phyloP scores from a whole-genome alignment of 2,329 filamentous ascomycete genomes.

The Calonectria honghensis region DNA sequence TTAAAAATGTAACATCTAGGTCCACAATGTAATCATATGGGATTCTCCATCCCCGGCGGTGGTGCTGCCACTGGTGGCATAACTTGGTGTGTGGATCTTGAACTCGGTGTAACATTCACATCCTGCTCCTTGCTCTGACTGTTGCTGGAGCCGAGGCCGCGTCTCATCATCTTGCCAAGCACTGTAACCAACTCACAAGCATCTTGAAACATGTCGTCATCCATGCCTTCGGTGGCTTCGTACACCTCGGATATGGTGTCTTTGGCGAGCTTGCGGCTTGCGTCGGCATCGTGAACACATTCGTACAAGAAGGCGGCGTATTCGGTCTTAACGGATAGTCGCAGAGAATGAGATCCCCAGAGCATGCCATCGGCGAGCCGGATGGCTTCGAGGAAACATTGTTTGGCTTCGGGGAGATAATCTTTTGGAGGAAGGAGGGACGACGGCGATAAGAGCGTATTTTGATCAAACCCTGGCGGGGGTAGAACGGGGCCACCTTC shows the following conservation, averaged over 20 bases:
- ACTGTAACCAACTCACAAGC: conserved; percentile 91
- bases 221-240: conserved; percentile 92
- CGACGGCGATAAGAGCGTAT: conserved; percentile 71
- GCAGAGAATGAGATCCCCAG: conserved; percentile 91
- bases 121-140: conserved; percentile 56
- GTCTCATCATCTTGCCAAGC: conserved; percentile 91
- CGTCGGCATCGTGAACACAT: conserved; percentile 88
- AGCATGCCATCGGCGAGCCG: conserved; percentile 84
- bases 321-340: conserved; percentile 92
- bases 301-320: conserved; percentile 96
- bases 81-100: conserved; percentile 50
- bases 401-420: conserved; percentile 88
- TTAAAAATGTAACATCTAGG: conserved; percentile 19
- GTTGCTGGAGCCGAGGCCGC: conserved; percentile 72
- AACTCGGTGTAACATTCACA: conserved; percentile 53
- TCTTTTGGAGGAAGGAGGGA: conserved; percentile 88
- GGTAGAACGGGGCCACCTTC: conserved; percentile 76
- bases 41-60: conserved; percentile 65
- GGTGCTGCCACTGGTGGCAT: conserved; percentile 49
- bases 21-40: conserved; percentile 58
- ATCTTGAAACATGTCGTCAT: conserved; percentile 96
- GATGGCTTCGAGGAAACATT: conserved; percentile 87
- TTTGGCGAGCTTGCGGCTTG: conserved; percentile 85
- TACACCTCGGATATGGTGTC: conserved; percentile 93
- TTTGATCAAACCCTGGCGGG: conserved; percentile 72